Evolutionary conservation across 345 rosid species (phyloP).

Genomic region (Syzygium aromaticum): DNA sequence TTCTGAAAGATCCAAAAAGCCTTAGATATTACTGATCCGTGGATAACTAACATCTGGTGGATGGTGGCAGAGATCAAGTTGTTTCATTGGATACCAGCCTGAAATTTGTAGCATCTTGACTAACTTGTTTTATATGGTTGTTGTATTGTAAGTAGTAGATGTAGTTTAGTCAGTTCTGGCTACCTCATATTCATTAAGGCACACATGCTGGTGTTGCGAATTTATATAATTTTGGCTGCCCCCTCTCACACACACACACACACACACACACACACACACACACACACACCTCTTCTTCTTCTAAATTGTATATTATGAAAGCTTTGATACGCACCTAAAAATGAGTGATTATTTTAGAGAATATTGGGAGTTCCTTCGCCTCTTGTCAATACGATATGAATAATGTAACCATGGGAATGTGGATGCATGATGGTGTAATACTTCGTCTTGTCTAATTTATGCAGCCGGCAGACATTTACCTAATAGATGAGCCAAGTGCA

Average conservation of each 20-base stretch:
- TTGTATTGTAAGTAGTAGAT: background rate
- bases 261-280: too few species aligned
- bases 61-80: background rate
- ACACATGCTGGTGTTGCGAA: background rate
- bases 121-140: background rate
- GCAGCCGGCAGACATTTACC: conserved; percentile 98
- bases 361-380: background rate
- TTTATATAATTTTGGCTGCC: background rate
- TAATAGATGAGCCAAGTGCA: conserved; percentile 98
- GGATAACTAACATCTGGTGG: background rate
- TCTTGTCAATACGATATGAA: background rate
- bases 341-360: background rate
- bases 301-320: background rate
- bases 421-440: background rate
- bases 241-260: too few species aligned
- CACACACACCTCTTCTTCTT: background rate
- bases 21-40: background rate
- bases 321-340: background rate
- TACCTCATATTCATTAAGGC: background rate
- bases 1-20: background rate
- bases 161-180: background rate
- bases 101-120: background rate
- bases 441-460: background rate
- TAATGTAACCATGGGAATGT: background rate
- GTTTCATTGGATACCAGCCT: background rate